A percentile compares a stretch with the other conserved stretches of the same genome.
phyloP scores from a whole-genome alignment of 495 filamentous ascomycete genomes.

The Lepidopterella palustris region DNA sequence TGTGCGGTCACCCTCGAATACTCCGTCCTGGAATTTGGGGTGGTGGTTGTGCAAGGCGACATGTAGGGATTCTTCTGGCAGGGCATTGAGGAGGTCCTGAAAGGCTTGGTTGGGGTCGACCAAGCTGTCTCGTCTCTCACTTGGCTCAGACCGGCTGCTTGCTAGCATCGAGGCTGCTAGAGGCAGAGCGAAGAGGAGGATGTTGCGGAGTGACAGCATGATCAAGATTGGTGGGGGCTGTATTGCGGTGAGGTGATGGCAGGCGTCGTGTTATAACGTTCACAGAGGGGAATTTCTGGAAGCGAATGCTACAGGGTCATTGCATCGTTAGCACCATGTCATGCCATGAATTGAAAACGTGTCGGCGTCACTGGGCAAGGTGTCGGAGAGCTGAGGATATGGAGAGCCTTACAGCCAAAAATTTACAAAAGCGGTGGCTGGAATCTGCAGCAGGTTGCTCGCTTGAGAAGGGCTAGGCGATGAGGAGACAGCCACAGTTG shows the following conservation, averaged over 20 bases:
- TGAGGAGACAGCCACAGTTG: background rate
- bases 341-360: background rate
- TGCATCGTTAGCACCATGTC: constrained; percentile 5
- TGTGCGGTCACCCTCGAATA: constrained; percentile 39
- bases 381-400: background rate
- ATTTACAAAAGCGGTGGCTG: background rate
- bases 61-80: constrained; percentile 40
- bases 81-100: constrained; percentile 37
- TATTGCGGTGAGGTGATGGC: background rate
- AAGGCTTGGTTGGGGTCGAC: constrained; percentile 27
- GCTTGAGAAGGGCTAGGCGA: background rate
- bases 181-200: constrained; percentile 27
- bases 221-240: constrained; percentile 1
- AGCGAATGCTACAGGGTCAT: background rate
- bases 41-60: constrained; percentile 39
- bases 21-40: constrained; percentile 41
- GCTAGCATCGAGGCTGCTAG: constrained; percentile 9
- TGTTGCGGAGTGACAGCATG: constrained; percentile 29
- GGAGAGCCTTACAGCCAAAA: background rate
- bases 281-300: background rate
- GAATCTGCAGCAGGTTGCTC: background rate
- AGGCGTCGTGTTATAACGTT: constrained; percentile 1
- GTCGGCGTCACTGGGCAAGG: background rate
- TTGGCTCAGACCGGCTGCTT: constrained; percentile 8
- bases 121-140: constrained; percentile 11